Evolutionary conservation across 176 grass and related monocot species (phyloP), one percentile per base, ranked within the genome.

Genomic region (Zoysia pacifica): DNA sequence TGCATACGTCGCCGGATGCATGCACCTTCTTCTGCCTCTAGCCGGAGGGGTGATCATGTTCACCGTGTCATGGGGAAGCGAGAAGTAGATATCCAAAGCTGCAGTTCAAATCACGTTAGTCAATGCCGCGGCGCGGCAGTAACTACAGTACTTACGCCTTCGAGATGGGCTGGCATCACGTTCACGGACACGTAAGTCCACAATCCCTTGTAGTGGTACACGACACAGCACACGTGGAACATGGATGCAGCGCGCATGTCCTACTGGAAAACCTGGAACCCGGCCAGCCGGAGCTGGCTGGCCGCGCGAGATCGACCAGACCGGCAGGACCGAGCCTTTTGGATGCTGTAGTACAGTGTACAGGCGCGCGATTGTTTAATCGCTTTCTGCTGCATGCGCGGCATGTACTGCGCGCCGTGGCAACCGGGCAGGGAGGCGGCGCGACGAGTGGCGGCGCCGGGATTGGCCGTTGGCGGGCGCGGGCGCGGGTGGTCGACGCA

Each of bases 401-500:
- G 83, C 82, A 72, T 78, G 82, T 85, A 78, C 82, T 47, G 67
- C 0, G 67, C 28, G 87, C 59, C 78, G 85, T 85, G 85, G 82
- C 77, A 82, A 74, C 35, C 46, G 54, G 36, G 47, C 74, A 74
- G 73, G 62, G 41, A 70, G 62, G 38, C 4, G 37, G 74, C 73
- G 46, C 86, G 90, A 82, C 86, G 90, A 82, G 79, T 91, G 90
- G 86, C 74, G 43, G 76, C 79, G 79, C 81, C 36, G 68, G 48
- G 11, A 89, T 76, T 85, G 87, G 81, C 71, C 40, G 69, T 56
- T 89, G 82, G 75, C 71, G 48, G 75, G 70, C 39, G 63, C 62
- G 65, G 48, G 36, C 51, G 65, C 71, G 40, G 62, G 66, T 70
- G 78, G 78, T 12, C 66, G 38, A 62, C 45, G 72, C 78, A 64